Base-by-base conservation (phyloP, 192 early-diverging fungal species). In the Coemansia sp. region DNA sequence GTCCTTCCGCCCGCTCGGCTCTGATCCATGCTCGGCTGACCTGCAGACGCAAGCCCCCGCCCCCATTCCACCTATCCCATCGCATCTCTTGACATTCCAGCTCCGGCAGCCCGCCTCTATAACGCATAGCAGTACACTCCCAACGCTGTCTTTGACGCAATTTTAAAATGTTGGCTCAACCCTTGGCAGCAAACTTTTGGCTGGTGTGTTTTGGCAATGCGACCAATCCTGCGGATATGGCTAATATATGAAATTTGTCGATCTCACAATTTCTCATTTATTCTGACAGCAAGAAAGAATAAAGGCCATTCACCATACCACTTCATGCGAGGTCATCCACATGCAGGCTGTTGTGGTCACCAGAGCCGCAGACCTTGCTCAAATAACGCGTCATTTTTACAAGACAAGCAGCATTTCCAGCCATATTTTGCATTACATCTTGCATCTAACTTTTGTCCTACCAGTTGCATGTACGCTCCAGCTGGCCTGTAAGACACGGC, bases 21-120 rank as follows among this genome's bases (percentile, higher is more conserved):
- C 63, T 55, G 63, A 65, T 65, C 63, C 63, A 54, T 27, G 63
- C 17, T 29, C 55, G 37, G 63, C 54, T 65, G 63, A 56, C 63
- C 55, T 57, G 63, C 63, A 65, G 63, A 38, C 53, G 55, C 53
- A 65, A 56, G 53, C 63, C 63, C 32, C 41, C 59, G 32, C 27
- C 53, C 50, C 49, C 61, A 62, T 56, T 45, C 41, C 41, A 45
- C 41, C 41, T n/a, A 45, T 45, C 41, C 41, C 41, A 45, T 2
- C 41, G 2, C 41, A 45, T 45, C 14, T 12, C 41, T 15, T 45
- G 41, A 10, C 41, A n/a, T n/a, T 35, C 50, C 61, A 32, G 61
- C 61, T 62, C 61, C 61, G 27, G 32, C 49, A 23, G 22, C 60
- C 27, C 60, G 32, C 32, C 48, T 27, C 49, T 27, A 22, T 53